A percentile compares a stretch with the other conserved stretches of the same genome.
phyloP scores from a whole-genome alignment of 257 asterid genomes.

The Scutellaria barbata region DNA sequence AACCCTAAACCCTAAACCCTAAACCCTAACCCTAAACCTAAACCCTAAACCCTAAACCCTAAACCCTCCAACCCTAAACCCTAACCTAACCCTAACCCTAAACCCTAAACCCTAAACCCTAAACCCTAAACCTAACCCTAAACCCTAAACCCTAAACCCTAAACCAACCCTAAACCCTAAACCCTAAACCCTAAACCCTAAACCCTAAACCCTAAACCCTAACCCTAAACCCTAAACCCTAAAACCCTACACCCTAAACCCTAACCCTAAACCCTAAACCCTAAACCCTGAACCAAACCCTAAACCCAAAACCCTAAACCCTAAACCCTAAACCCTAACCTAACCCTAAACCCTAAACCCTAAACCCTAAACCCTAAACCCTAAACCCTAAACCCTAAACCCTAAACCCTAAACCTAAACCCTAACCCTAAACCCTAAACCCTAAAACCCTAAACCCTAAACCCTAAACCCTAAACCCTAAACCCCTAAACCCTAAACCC shows the following conservation, averaged over 20 bases:
- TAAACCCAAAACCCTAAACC: slow-evolving; percentile 40
- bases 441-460: slow-evolving; percentile 29
- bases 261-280: slow-evolving; percentile 29
- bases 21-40: slow-evolving; percentile 27
- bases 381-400: slow-evolving; percentile 23
- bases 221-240: slow-evolving; percentile 31
- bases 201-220: slow-evolving; percentile 35
- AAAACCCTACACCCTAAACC: slow-evolving; percentile 34
- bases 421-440: slow-evolving; percentile 27
- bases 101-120: slow-evolving; percentile 28
- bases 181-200: slow-evolving; percentile 37
- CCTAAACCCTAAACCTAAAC: slow-evolving; percentile 31
- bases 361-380: slow-evolving; percentile 18
- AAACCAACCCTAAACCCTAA: too few species aligned
- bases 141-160: slow-evolving; percentile 29
- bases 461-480: slow-evolving; percentile 35
- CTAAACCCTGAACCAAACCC: too few species aligned
- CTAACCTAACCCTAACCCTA: too few species aligned
- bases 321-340: slow-evolving; percentile 34
- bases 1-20: slow-evolving; percentile 19
- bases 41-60: slow-evolving; percentile 24
- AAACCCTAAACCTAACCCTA: slow-evolving; percentile 28
- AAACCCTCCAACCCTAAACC: slow-evolving; percentile 32
- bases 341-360: slow-evolving; percentile 34
- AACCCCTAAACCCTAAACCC: slow-evolving; percentile 37